Percentiles rank a stretch among this genome's conserved stretches.
These are phyloP conservation scores for Acanthamoeba triangularis DNA, from an alignment of 208 protist species.

Conservation along the genomic window DNA sequence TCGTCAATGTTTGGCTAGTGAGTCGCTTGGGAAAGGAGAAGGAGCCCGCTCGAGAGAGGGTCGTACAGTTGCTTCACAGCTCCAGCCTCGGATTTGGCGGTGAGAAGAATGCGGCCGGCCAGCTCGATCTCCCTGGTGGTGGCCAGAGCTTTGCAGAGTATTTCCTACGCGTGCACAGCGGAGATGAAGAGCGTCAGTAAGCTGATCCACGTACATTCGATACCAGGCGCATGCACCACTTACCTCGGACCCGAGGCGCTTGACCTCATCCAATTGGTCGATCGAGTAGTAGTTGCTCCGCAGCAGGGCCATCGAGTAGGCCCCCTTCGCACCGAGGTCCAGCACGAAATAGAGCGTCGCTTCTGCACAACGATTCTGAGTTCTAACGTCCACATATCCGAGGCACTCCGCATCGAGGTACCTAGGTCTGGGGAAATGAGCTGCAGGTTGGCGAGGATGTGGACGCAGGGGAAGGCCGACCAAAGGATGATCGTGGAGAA, in stretches of 20 bases:
- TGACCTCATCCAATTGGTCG: slow-evolving; percentile 1
- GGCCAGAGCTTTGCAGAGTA: background rate
- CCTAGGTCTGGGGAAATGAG: background rate
- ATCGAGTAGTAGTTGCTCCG: slow-evolving; percentile 37
- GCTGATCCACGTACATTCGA: too few species aligned
- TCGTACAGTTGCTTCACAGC: slow-evolving; percentile 9
- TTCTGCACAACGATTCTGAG: background rate
- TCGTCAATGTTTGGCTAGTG: background rate
- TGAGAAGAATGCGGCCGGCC: background rate
- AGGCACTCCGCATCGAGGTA: background rate
- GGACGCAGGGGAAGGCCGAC: background rate
- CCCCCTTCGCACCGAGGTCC: background rate
- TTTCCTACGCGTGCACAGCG: background rate
- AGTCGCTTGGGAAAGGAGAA: too few species aligned
- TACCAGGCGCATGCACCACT: background rate
- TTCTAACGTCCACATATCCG: background rate
- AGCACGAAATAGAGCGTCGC: background rate
- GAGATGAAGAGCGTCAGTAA: background rate
- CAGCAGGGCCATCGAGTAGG: background rate
- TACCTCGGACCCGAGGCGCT: slow-evolving; percentile 8
- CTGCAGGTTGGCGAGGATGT: background rate
- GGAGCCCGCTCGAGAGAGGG: background rate
- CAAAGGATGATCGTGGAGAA: background rate
- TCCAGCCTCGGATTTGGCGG: slow-evolving; percentile 12
- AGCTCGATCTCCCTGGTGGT: slow-evolving; percentile 28